Evolutionary conservation across 176 grass and related monocot species (phyloP).

Genomic region (Ensete ventricosum): DNA sequence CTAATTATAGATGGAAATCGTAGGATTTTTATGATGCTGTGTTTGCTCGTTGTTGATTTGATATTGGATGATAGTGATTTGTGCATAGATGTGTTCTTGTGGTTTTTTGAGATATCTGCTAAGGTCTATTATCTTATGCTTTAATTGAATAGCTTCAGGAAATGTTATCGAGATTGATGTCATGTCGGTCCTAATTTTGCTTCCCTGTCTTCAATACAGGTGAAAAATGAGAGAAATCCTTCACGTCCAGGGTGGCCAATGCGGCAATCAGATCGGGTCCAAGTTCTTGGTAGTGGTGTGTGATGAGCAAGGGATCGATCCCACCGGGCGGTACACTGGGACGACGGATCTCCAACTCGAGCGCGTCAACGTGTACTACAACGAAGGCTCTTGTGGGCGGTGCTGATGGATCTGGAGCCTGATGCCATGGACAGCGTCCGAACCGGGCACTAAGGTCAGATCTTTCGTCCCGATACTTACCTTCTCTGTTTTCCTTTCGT

Average conservation of each 20-base stretch:
- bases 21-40: too few species aligned
- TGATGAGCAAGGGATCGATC: background rate
- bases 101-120: background rate
- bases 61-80: background rate
- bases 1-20: too few species aligned
- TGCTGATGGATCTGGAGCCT: background rate
- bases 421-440: background rate
- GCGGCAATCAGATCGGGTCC: background rate
- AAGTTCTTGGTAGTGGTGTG: background rate
- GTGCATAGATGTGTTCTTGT: background rate
- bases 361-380: background rate
- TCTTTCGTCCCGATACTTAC: background rate
- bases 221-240: background rate
- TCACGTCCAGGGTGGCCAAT: background rate
- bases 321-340: background rate
- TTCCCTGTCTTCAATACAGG: background rate
- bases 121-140: background rate
- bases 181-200: background rate
- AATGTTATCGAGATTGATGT: background rate
- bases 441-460: background rate
- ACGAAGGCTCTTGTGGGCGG: background rate
- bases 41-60: background rate
- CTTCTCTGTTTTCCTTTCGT: background rate
- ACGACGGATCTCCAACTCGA: background rate
- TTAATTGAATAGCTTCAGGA: too few species aligned